Evolutionary conservation across 2,329 filamentous ascomycete genomes (phyloP).

Genomic region (Neofusicoccum sp.): DNA sequence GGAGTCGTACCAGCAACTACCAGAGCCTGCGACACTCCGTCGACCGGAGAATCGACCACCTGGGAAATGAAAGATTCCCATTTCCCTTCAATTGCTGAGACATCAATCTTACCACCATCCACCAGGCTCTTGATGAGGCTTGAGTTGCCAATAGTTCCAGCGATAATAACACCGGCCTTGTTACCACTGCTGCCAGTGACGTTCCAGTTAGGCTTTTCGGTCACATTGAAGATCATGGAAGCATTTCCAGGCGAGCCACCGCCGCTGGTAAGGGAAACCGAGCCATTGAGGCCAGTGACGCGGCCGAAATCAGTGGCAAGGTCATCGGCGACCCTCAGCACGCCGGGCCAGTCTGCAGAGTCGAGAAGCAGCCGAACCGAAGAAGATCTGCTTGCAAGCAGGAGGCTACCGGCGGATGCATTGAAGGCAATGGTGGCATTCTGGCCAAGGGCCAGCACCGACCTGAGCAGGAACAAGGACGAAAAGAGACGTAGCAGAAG

Average conservation of each 20-base stretch:
- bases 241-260: conserved; percentile 44
- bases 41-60: conserved; percentile 60
- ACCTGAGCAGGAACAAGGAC: not conserved
- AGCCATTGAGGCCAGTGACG: conserved; percentile 68
- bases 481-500: not conserved
- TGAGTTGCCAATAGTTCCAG: conserved; percentile 68
- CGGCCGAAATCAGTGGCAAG: conserved; percentile 69
- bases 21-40: conserved; percentile 60
- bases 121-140: conserved; percentile 63
- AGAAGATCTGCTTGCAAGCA: conserved; percentile 35
- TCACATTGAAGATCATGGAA: conserved; percentile 46
- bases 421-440: conserved; percentile 53
- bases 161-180: conserved; percentile 58
- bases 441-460: conserved; percentile 50
- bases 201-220: conserved; percentile 39
- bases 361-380: conserved; percentile 38
- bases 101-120: conserved; percentile 58
- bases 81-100: conserved; percentile 59
- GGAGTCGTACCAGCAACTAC: conserved; percentile 59
- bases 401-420: conserved; percentile 37
- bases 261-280: conserved; percentile 55
- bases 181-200: conserved; percentile 23
- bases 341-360: conserved; percentile 64
- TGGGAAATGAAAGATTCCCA: conserved; percentile 71
- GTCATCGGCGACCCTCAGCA: conserved; percentile 68